Percentiles rank a stretch among this genome's conserved stretches.
These are phyloP conservation scores for Cystobasidium pallidum DNA, from an alignment of 1,284 basidiomycete genomes.

Conservation along the genomic window DNA sequence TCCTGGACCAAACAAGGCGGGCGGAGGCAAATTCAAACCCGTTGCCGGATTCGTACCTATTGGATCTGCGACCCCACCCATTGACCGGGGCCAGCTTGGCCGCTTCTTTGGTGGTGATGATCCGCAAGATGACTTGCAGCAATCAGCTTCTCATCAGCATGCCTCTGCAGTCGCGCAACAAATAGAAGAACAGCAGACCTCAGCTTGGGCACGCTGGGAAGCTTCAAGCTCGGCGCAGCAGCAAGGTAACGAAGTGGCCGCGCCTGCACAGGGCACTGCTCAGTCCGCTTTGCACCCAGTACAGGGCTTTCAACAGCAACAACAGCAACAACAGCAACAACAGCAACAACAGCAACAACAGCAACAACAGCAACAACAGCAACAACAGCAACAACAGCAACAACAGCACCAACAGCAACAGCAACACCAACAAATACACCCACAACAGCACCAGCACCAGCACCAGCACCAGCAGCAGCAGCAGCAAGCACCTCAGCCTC, in stretches of 20 bases:
- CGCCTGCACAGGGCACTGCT: background rate
- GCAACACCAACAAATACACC: too few species aligned
- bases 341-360: background rate
- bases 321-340: background rate
- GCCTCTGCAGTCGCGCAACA: conserved; percentile 1
- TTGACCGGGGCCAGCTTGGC: conserved; percentile 8
- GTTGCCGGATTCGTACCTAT: conserved; percentile 32
- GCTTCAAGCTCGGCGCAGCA: background rate
- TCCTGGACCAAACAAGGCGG: conserved; percentile 35
- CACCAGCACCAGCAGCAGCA: conserved; percentile 1
- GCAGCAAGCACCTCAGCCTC: background rate
- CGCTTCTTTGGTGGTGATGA: conserved; percentile 17
- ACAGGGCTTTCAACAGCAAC: background rate
- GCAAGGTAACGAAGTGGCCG: background rate
- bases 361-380: background rate
- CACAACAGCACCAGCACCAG: background rate
- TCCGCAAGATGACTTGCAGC: background rate
- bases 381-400: background rate
- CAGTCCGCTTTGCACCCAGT: background rate
- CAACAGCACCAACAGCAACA: background rate
- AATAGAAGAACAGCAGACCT: conserved; percentile 6
- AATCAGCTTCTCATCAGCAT: background rate
- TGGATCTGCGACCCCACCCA: background rate
- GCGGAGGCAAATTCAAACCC: conserved; percentile 27
- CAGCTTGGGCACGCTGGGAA: conserved; percentile 17